Percentiles rank a stretch among this genome's conserved stretches.
phyloP scores from a whole-genome alignment of 2,329 filamentous ascomycete species.

The Pseudonectria foliicola region DNA sequence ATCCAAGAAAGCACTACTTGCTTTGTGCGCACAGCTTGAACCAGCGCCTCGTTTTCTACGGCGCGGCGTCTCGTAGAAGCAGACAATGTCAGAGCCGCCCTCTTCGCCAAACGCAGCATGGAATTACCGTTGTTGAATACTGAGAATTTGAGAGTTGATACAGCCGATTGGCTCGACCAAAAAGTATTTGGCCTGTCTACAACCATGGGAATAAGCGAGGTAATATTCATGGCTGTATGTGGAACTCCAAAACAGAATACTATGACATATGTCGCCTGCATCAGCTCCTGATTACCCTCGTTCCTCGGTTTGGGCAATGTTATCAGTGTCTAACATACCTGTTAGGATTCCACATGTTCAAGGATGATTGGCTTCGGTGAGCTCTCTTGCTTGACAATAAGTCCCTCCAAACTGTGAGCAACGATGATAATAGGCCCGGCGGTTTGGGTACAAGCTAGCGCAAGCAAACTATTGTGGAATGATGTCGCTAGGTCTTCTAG shows the following conservation, averaged over 20 bases:
- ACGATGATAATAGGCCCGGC: constrained; percentile 3
- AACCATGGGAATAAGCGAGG: constrained; percentile 6
- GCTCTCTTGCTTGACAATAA: constrained; percentile 5
- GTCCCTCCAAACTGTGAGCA: constrained; percentile 5
- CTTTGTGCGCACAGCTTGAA: too few species aligned
- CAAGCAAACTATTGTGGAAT: constrained; percentile 1
- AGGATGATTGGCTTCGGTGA: too few species aligned
- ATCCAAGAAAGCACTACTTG: too few species aligned
- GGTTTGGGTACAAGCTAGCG: background rate
- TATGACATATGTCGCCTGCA: constrained; percentile 2
- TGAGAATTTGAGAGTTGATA: constrained; percentile 4
- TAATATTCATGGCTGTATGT: constrained; percentile 6
- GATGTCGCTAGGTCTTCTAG: constrained; percentile 3
- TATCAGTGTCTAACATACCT: constrained; percentile 1
- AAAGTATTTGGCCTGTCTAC: constrained; percentile 4
- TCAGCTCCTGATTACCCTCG: background rate
- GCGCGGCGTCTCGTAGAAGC: too few species aligned
- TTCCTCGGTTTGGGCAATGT: constrained; percentile 1
- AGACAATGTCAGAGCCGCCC: constrained; percentile 12
- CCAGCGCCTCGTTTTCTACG: too few species aligned
- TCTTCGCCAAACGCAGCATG: constrained; percentile 5
- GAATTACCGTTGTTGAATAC: constrained; percentile 3
- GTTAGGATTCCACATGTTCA: background rate
- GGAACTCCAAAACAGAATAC: constrained; percentile 10
- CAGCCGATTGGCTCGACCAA: constrained; percentile 4